Percentiles rank a stretch among this genome's conserved stretches.
These are phyloP conservation scores for Fraxinus xanthoxyloides DNA, from an alignment of 305 asterid species.

Conservation along the genomic window DNA sequence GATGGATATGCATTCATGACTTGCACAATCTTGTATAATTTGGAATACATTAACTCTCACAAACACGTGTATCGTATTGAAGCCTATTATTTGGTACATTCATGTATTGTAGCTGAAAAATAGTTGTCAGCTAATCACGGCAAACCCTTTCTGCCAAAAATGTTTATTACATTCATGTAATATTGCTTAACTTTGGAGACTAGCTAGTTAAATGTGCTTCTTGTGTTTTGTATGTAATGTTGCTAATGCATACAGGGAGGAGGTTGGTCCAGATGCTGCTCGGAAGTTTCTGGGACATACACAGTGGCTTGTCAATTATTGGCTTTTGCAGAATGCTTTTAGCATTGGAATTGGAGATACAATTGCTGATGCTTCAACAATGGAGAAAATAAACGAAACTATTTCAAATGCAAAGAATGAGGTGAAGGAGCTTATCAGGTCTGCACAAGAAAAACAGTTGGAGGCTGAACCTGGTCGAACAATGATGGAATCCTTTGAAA, in stretches of 20 bases:
- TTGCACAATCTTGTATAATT: neutral
- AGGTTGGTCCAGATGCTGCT: constrained; percentile 99
- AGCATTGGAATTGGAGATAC: constrained; percentile 99
- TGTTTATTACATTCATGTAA: neutral
- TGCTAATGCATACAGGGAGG: constrained; percentile 67
- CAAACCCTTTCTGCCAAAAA: neutral
- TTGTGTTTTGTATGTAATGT: constrained; percentile 8
- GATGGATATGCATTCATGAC: neutral
- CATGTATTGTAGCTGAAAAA: neutral
- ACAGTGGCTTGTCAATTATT: constrained; percentile 99
- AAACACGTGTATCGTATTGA: neutral
- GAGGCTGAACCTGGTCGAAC: constrained; percentile 99
- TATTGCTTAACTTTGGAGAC: neutral
- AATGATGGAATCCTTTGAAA: constrained; percentile 92
- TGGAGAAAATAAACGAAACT: constrained; percentile 82
- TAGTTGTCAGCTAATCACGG: neutral
- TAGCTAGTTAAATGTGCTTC: neutral
- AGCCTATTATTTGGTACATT: neutral
- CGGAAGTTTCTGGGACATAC: constrained; percentile 98
- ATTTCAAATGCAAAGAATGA: constrained; percentile 83
- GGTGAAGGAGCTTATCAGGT: constrained; percentile 82
- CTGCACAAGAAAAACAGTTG: constrained; percentile 66
- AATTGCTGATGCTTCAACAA: constrained; percentile 91
- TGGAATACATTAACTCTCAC: neutral
- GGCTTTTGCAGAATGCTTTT: constrained; percentile 95